Percentiles rank a stretch among this genome's conserved stretches.
Conservation (phyloP, 208 protist species). For the Zelonia costaricensis region DNA sequence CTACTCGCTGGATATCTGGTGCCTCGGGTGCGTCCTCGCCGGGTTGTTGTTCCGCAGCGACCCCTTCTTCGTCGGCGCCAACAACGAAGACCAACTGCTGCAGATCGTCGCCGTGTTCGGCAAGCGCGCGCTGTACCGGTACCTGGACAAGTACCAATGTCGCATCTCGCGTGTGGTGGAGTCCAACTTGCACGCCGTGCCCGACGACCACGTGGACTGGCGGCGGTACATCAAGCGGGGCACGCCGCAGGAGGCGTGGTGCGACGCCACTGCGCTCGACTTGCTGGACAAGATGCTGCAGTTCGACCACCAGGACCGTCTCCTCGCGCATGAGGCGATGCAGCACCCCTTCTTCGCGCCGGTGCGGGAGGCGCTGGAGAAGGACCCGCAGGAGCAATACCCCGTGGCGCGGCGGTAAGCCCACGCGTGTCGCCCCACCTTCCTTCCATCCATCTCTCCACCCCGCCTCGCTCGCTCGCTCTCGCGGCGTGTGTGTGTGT, state of each 20-base stretch:
- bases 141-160: constrained; percentile 97
- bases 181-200: constrained; percentile 34
- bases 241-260: constrained; percentile 50
- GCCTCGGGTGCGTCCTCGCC: constrained; percentile 98
- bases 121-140: constrained; percentile 93
- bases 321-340: constrained; percentile 98
- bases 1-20: constrained; percentile 99
- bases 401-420: constrained; percentile 20
- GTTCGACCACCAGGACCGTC: constrained; percentile 97
- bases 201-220: constrained; percentile 38
- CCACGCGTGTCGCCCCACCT: background rate
- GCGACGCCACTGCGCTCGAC: constrained; percentile 96
- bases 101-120: constrained; percentile 96
- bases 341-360: constrained; percentile 98
- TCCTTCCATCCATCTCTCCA: background rate
- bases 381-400: constrained; percentile 67
- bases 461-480: background rate
- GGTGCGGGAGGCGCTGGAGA: constrained; percentile 60
- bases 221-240: constrained; percentile 21
- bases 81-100: constrained; percentile 99
- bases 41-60: constrained; percentile 98
- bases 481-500: background rate
- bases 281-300: constrained; percentile 97
- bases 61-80: constrained; percentile 98
- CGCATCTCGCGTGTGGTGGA: constrained; percentile 87